A percentile compares a stretch with the other conserved stretches of the same genome.
Conservation (phyloP, 1,284 basidiomycete species). For the Moesziomyces globuligerus region DNA sequence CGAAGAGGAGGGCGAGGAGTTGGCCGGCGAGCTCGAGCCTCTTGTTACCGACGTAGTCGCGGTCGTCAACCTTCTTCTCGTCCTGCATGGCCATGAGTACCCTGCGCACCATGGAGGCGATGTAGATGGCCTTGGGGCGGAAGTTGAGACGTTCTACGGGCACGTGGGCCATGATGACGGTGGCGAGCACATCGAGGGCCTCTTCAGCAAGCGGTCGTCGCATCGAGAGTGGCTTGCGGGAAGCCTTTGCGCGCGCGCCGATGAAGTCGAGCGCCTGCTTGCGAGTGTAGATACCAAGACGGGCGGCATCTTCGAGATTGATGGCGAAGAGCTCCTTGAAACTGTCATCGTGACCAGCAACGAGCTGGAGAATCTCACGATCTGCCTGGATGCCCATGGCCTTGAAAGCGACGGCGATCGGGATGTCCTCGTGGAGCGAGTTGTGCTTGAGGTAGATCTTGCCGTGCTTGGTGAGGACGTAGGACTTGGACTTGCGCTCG, state of each 20-base stretch:
- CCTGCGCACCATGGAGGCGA: slow-evolving; percentile 95
- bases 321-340: slow-evolving; percentile 90
- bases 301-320: slow-evolving; percentile 88
- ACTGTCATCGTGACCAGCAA: slow-evolving; percentile 89
- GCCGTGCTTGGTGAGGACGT: slow-evolving; percentile 93
- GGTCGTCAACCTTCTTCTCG: slow-evolving; percentile 95
- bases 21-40: slow-evolving; percentile 97
- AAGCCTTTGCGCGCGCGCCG: slow-evolving; percentile 88
- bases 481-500: slow-evolving; percentile 98
- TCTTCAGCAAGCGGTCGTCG: slow-evolving; percentile 90
- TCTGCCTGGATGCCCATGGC: slow-evolving; percentile 90
- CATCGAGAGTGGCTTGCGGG: slow-evolving; percentile 75
- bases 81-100: slow-evolving; percentile 97
- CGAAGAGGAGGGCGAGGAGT: slow-evolving; percentile 90
- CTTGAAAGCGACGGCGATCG: slow-evolving; percentile 94
- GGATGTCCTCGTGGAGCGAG: slow-evolving; percentile 95
- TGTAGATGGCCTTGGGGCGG: slow-evolving; percentile 93
- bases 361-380: slow-evolving; percentile 95
- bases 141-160: slow-evolving; percentile 92
- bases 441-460: slow-evolving; percentile 94
- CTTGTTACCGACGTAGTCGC: slow-evolving; percentile 99
- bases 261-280: slow-evolving; percentile 97
- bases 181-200: slow-evolving; percentile 92
- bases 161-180: slow-evolving; percentile 96
- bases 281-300: slow-evolving; percentile 79